A percentile compares a stretch with the other conserved stretches of the same genome.
phyloP scores from a whole-genome alignment of 345 rosid genomes.

The Theobroma cacao region DNA sequence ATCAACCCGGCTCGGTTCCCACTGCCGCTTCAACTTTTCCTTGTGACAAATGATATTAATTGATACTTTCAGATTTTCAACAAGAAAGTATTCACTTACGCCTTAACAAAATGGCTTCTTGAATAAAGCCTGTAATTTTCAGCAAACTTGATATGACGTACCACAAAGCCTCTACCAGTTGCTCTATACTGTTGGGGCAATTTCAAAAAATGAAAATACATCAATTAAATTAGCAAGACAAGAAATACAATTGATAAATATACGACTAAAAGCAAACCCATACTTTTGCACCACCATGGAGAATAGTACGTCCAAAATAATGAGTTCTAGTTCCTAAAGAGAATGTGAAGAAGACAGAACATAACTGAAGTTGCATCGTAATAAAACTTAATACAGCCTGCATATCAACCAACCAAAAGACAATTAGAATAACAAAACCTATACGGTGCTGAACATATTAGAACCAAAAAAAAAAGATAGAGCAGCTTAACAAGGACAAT shows the following conservation, averaged over 20 bases:
- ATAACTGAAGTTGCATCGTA: slow-evolving; percentile 95
- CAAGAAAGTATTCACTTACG: slow-evolving; percentile 55
- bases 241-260: too few relatives aligned
- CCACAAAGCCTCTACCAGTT: slow-evolving; percentile 98
- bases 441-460: background rate
- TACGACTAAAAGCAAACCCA: slow-evolving; percentile 6
- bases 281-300: slow-evolving; percentile 99
- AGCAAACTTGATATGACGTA: slow-evolving; percentile 95
- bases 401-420: slow-evolving; percentile 17
- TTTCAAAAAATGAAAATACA: slow-evolving; percentile 16
- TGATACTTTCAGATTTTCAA: background rate
- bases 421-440: background rate
- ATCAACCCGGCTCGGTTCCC: background rate
- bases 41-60: background rate
- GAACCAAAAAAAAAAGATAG: background rate
- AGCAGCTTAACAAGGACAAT: background rate
- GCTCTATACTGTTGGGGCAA: slow-evolving; percentile 76
- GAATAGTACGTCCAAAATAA: slow-evolving; percentile 99
- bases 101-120: slow-evolving; percentile 96
- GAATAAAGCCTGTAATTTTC: slow-evolving; percentile 97
- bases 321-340: slow-evolving; percentile 96
- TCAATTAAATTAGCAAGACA: slow-evolving; percentile 11
- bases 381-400: slow-evolving; percentile 98
- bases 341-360: slow-evolving; percentile 98
- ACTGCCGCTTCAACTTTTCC: background rate